Conservation (phyloP, 108 stramenopile genomes). For the Schizochytrium sp. region DNA sequence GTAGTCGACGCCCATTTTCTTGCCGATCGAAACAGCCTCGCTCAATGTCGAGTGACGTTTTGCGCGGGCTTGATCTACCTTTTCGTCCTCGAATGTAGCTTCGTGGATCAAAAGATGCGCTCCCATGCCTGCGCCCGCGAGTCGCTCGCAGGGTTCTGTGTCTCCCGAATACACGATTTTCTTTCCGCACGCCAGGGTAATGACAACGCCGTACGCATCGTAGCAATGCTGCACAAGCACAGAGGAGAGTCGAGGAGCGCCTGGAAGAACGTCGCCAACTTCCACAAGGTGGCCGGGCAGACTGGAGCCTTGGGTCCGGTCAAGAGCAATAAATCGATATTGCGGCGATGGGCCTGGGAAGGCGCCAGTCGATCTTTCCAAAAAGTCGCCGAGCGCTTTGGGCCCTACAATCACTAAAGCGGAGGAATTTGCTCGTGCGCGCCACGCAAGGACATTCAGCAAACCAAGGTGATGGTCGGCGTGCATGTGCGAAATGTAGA, state of each 20-base stretch:
- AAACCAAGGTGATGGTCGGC: constrained; percentile 95
- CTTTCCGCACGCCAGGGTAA: constrained; percentile 65
- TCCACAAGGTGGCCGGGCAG: neutral
- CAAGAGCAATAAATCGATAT: neutral
- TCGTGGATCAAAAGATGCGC: constrained; percentile 87
- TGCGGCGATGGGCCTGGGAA: constrained; percentile 27
- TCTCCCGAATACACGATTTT: constrained; percentile 81
- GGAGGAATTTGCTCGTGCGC: constrained; percentile 39
- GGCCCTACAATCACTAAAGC: constrained; percentile 73
- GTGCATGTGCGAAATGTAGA: constrained; percentile 94
- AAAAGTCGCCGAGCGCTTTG: constrained; percentile 55
- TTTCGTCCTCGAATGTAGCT: constrained; percentile 91
- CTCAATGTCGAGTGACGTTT: constrained; percentile 85
- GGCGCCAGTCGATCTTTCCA: constrained; percentile 61
- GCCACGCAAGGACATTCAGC: constrained; percentile 63
- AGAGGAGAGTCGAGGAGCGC: neutral
- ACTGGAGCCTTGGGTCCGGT: neutral
- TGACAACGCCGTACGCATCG: constrained; percentile 71
- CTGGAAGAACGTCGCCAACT: neutral
- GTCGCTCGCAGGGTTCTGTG: constrained; percentile 71
- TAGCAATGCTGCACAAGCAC: constrained; percentile 79
- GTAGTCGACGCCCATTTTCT: constrained; percentile 62
- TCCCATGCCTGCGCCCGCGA: constrained; percentile 56
- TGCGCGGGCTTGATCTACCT: constrained; percentile 69
- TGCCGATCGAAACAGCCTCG: constrained; percentile 72